Base-by-base conservation (phyloP, 2,329 filamentous ascomycete species). In the Lecanoromycetidae sp. region DNA sequence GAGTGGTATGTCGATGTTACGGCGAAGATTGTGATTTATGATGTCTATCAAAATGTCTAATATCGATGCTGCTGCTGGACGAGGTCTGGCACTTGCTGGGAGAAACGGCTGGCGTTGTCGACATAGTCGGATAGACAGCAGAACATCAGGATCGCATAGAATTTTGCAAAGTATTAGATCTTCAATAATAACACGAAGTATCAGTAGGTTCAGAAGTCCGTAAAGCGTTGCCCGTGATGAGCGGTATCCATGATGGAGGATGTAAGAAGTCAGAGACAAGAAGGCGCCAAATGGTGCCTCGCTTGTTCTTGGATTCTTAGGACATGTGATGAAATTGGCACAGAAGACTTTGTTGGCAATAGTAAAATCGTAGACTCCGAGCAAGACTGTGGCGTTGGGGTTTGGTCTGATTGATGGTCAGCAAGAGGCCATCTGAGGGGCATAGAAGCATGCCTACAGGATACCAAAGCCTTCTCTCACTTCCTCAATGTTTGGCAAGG, bases 331-430 rank as follows among this genome's bases (percentile, higher is more conserved):
- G 35, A 98, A 67, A 57, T 83, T 88, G 61, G 85, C 83, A 63
- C 86, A 90, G 64, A 98, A 96, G 7, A 95, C 72, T 65, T 95
- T 96, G 69, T 96, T 98, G 27, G 88, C 84, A 60, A 94, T 84
- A 3, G 81, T 80, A 61, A 96, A 96, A 62, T 96, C 91, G 61
- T 96, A 98, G 0, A 86, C 82, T 0, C 87, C 81, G 27, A 98
- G 72, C 3, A 96, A 67, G 2, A 93, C 72, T 4, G 88, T 80
- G 13, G 87, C 84, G 62, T 88, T 80, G 49, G 80, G 75, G 2
- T 80, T 79, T 1, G 91, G 91, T 55, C 87, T 93, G 55, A 34
- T 12, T 10, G 49, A 63, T 54, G 64, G 58, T 48, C n/a, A 41
- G 34, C 26, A 5, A 33, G 10, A 41, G 22, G 9, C 7, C 3